These are phyloP conservation scores for Colletotrichum acutatum DNA, from an alignment of 2,329 filamentous ascomycete species.

Conservation along the genomic window DNA sequence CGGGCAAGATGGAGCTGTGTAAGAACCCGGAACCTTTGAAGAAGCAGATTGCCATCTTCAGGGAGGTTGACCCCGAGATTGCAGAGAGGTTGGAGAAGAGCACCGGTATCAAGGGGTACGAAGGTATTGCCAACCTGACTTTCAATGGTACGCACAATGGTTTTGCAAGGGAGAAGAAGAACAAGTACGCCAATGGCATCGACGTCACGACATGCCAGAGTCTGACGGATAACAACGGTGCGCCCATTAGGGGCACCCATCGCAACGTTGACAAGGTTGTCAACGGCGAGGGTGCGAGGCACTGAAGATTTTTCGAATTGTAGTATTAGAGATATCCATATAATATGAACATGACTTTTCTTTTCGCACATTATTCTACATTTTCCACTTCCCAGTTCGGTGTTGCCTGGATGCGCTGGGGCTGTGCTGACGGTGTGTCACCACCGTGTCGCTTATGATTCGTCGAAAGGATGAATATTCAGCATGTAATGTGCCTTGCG, in stretches of 20 bases:
- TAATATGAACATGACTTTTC: not conserved
- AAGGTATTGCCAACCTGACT: slow-evolving; percentile 62
- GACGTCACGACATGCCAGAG: slow-evolving; percentile 20
- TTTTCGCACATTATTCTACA: not conserved
- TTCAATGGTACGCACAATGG: slow-evolving; percentile 73
- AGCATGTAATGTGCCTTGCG: not conserved
- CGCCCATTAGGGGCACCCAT: slow-evolving; percentile 6
- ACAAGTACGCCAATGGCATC: slow-evolving; percentile 63
- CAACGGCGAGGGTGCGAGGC: not conserved
- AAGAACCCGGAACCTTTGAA: slow-evolving; percentile 69
- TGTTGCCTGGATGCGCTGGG: slow-evolving; percentile 20
- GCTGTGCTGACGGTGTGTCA: slow-evolving; percentile 5
- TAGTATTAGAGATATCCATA: not conserved
- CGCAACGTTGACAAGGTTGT: not conserved
- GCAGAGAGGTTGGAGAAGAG: slow-evolving; percentile 70
- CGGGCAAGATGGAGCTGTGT: slow-evolving; percentile 70
- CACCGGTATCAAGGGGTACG: slow-evolving; percentile 69
- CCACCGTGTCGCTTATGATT: not conserved
- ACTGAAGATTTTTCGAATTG: not conserved
- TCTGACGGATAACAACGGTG: slow-evolving; percentile 15
- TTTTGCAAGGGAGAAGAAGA: slow-evolving; percentile 60
- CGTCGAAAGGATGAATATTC: not conserved
- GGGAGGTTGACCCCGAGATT: slow-evolving; percentile 69
- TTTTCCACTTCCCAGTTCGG: not conserved
- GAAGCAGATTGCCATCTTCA: slow-evolving; percentile 73